Percentiles rank a stretch among this genome's conserved stretches.
Evolutionary conservation across 441 rosid species (phyloP).

Genomic region (Adansonia gregorii): DNA sequence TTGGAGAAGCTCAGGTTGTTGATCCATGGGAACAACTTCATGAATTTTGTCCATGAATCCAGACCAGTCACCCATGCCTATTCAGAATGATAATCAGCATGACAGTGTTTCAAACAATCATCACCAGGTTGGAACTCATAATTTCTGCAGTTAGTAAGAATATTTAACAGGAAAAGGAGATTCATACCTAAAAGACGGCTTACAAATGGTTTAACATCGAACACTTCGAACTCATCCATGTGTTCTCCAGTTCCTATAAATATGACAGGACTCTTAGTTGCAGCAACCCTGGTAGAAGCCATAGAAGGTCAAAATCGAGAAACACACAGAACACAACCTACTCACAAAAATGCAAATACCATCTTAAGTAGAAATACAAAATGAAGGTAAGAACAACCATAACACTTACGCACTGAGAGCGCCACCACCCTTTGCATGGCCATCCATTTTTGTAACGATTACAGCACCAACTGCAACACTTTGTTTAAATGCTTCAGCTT

Average conservation of each 20-base stretch:
- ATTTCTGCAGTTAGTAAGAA: constrained; percentile 6
- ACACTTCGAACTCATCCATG: constrained; percentile 96
- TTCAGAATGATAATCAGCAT: constrained; percentile 29
- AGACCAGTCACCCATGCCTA: constrained; percentile 97
- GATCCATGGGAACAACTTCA: constrained; percentile 97
- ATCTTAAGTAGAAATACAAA: constrained; percentile 1
- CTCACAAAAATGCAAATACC: constrained; percentile 12
- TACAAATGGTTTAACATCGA: constrained; percentile 92
- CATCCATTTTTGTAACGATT: constrained; percentile 95
- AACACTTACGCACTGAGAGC: constrained; percentile 94
- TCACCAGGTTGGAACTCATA: neutral
- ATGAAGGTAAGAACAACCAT: constrained; percentile 9
- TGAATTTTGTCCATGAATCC: constrained; percentile 97
- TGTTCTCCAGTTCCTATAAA: constrained; percentile 98
- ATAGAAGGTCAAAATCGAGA: neutral
- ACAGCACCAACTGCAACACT: constrained; percentile 97
- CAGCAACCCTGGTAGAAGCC: constrained; percentile 71
- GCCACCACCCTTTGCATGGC: constrained; percentile 99
- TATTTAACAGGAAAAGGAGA: constrained; percentile 18
- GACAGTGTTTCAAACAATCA: constrained; percentile 1
- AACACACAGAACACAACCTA: constrained; percentile 4
- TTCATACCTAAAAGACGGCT: constrained; percentile 82
- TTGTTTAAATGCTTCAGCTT: constrained; percentile 96
- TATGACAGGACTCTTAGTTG: constrained; percentile 96
- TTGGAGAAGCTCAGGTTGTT: constrained; percentile 95